phyloP scores from a whole-genome alignment of 2,329 filamentous ascomycete genomes.

The Neonectria punicea region DNA sequence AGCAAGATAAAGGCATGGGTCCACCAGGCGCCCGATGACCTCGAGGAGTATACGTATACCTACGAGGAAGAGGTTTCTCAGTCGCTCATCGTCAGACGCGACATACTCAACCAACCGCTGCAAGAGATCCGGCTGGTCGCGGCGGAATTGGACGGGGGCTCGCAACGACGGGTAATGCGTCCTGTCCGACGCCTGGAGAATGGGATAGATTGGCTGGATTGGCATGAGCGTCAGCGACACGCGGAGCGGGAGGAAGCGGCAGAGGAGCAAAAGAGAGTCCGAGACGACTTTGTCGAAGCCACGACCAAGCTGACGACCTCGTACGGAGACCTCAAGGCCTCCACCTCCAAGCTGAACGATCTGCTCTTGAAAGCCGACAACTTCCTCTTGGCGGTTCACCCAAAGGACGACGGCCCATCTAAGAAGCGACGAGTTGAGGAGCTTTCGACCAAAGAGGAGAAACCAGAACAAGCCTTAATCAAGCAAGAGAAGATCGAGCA shows the following conservation, averaged over 20 bases:
- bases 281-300: background rate
- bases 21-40: background rate
- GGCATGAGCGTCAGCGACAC: slow-evolving; percentile 1
- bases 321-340: background rate
- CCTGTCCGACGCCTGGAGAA: background rate
- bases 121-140: background rate
- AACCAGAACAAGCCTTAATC: background rate
- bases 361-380: background rate
- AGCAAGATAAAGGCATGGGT: background rate
- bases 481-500: background rate
- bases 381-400: background rate
- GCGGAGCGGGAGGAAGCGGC: background rate
- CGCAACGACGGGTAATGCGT: background rate
- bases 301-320: background rate
- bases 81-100: background rate
- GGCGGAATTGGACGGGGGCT: background rate
- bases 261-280: background rate
- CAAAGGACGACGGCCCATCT: background rate
- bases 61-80: background rate
- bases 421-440: slow-evolving; percentile 1
- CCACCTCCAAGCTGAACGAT: background rate
- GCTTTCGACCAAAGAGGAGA: background rate
- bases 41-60: slow-evolving; percentile 2
- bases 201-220: slow-evolving; percentile 7
- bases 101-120: slow-evolving; percentile 1